These are phyloP conservation scores for Biscutella laevigata DNA, from an alignment of 441 rosid genomes.

Conservation along the genomic window DNA sequence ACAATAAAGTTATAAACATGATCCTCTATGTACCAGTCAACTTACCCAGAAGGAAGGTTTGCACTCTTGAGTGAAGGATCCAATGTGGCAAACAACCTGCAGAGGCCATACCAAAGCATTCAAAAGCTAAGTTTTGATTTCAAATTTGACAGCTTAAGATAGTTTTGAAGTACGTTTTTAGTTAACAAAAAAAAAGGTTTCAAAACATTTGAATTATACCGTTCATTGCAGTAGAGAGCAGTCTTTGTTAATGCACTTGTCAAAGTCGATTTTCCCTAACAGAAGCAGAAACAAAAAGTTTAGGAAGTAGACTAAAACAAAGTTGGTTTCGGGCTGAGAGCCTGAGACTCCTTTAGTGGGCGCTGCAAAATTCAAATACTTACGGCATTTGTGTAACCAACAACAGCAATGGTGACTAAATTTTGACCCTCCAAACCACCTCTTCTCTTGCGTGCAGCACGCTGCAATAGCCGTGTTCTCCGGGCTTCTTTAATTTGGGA, in stretches of 20 bases:
- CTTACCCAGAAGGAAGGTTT: slow-evolving; percentile 72
- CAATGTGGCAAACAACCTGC: slow-evolving; percentile 78
- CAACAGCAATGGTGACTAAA: slow-evolving; percentile 77
- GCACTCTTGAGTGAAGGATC: slow-evolving; percentile 68
- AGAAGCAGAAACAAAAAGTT: neutral
- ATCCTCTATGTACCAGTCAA: neutral
- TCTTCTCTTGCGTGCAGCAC: slow-evolving; percentile 65
- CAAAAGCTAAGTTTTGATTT: neutral
- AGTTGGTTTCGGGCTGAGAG: neutral
- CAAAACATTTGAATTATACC: slow-evolving; percentile 38
- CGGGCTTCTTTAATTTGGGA: slow-evolving; percentile 72
- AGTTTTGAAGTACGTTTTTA: no score
- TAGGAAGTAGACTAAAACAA: neutral
- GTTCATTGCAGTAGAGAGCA: slow-evolving; percentile 69
- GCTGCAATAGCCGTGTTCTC: slow-evolving; percentile 77
- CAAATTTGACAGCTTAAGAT: slow-evolving; percentile 10
- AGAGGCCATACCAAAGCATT: slow-evolving; percentile 12
- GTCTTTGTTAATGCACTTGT: slow-evolving; percentile 59
- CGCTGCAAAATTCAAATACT: slow-evolving; percentile 27
- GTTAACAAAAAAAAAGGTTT: no score
- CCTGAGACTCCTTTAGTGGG: neutral
- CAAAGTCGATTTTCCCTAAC: slow-evolving; percentile 82
- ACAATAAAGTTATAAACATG: neutral
- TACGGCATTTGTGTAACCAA: slow-evolving; percentile 96
- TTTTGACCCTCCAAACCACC: slow-evolving; percentile 39